Conservation (phyloP, 2,329 filamentous ascomycete species). For the Epichloe sylvatica region DNA sequence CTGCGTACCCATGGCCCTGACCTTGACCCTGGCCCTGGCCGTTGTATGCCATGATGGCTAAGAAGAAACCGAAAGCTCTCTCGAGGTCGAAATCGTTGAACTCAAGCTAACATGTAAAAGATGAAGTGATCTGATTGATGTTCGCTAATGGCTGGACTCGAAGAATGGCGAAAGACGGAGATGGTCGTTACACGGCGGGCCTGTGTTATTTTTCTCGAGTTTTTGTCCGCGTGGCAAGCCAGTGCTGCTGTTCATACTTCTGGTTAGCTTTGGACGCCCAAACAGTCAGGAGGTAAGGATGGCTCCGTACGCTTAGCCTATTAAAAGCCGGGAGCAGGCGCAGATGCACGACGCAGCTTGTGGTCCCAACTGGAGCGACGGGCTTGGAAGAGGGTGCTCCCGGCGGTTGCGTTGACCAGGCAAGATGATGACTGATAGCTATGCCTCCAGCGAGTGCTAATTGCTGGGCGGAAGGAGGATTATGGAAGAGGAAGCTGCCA, state of each 20-base stretch:
- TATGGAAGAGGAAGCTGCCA: neutral
- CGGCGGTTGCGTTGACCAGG: neutral
- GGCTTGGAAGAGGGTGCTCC: slow-evolving; percentile 7
- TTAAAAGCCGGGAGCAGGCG: neutral
- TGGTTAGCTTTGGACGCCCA: neutral
- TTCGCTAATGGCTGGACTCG: neutral
- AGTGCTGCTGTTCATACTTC: neutral
- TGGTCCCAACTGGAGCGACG: neutral
- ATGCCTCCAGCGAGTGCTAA: neutral
- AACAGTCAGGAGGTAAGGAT: neutral
- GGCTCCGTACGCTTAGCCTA: neutral
- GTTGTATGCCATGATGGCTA: slow-evolving; percentile 43
- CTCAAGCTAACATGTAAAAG: neutral
- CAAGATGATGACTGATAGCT: neutral
- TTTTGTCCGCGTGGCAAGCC: slow-evolving; percentile 1
- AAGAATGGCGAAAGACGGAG: neutral
- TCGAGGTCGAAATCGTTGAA: slow-evolving; percentile 8
- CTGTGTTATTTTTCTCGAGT: neutral
- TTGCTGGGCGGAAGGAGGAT: neutral
- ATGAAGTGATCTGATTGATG: neutral
- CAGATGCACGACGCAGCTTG: neutral
- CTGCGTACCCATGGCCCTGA: slow-evolving; percentile 42
- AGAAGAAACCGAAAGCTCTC: slow-evolving; percentile 7
- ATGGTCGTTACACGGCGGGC: neutral
- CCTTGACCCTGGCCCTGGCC: slow-evolving; percentile 37